Evolutionary conservation across 2,329 filamentous ascomycete species (phyloP).

Genomic region (Fusarium sp.): DNA sequence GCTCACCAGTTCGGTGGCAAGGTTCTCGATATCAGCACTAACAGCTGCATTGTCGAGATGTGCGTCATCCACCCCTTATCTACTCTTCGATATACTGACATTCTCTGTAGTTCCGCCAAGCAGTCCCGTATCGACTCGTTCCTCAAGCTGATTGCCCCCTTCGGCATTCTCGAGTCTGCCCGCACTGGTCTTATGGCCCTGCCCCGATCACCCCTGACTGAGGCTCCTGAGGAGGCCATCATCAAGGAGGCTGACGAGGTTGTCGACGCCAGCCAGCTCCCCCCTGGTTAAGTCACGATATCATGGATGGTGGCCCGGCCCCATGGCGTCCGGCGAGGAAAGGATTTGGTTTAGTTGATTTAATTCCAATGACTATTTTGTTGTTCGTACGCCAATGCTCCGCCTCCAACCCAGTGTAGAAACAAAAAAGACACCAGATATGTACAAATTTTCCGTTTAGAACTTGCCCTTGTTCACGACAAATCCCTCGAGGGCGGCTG

Average conservation of each 20-base stretch:
- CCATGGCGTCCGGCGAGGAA: slow-evolving; percentile 45
- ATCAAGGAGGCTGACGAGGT: slow-evolving; percentile 92
- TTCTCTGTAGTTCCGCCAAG: slow-evolving; percentile 79
- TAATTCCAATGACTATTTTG: slow-evolving; percentile 44
- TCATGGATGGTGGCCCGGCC: slow-evolving; percentile 26
- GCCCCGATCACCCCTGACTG: slow-evolving; percentile 88
- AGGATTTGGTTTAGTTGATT: slow-evolving; percentile 43
- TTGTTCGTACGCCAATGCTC: slow-evolving; percentile 43
- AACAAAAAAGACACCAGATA: slow-evolving; percentile 25
- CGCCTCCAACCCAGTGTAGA: slow-evolving; percentile 20
- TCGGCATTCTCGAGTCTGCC: slow-evolving; percentile 96
- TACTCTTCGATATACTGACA: slow-evolving; percentile 36
- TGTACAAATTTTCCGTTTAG: slow-evolving; percentile 12
- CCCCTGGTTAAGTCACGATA: slow-evolving; percentile 76
- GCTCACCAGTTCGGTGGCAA: slow-evolving; percentile 98
- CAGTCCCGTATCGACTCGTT: slow-evolving; percentile 95
- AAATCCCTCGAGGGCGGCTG: slow-evolving; percentile 85
- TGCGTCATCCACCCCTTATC: slow-evolving; percentile 61
- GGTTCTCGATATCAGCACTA: slow-evolving; percentile 96
- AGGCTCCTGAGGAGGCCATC: slow-evolving; percentile 74
- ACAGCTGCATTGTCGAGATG: slow-evolving; percentile 98
- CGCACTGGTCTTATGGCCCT: slow-evolving; percentile 97
- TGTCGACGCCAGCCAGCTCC: slow-evolving; percentile 93
- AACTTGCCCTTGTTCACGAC: slow-evolving; percentile 95
- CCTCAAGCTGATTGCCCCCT: slow-evolving; percentile 93